phyloP scores from a whole-genome alignment of 257 asterid species.

The Cruciata laevipes region DNA sequence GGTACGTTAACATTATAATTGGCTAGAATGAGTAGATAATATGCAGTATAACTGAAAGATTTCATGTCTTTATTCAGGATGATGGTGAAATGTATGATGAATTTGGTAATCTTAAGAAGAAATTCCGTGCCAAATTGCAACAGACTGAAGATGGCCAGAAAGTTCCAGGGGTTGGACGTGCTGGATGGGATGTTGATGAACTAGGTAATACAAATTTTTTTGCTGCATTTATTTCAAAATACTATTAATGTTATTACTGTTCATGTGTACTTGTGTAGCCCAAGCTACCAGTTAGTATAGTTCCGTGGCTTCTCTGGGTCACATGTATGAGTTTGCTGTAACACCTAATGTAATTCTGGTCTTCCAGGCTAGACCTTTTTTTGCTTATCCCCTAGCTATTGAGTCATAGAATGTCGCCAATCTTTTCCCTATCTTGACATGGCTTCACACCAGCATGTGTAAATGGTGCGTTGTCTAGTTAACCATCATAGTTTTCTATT shows the following conservation, averaged over 20 bases:
- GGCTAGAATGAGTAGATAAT: constrained; percentile 3
- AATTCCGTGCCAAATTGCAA: constrained; percentile 82
- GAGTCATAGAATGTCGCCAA: background rate
- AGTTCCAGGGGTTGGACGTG: constrained; percentile 89
- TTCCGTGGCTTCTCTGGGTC: background rate
- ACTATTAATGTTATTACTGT: background rate
- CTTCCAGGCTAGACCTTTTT: background rate
- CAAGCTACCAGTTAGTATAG: background rate
- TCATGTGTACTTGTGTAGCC: background rate
- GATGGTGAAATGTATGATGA: constrained; percentile 99
- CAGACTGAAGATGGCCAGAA: constrained; percentile 55
- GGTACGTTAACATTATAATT: constrained; percentile 34
- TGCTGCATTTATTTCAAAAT: background rate
- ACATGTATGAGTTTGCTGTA: background rate
- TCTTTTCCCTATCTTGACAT: background rate
- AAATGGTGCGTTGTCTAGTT: background rate
- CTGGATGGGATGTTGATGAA: constrained; percentile 98
- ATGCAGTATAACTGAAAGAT: background rate
- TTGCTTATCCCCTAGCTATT: background rate
- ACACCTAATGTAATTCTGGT: background rate
- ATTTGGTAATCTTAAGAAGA: constrained; percentile 97
- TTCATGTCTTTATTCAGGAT: constrained; percentile 45
- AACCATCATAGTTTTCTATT: background rate
- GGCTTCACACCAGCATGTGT: background rate
- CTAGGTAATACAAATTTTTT: constrained; percentile 36